phyloP scores from a whole-genome alignment of 352 stramenopile genomes.

The Elongisporangium senticosum region DNA sequence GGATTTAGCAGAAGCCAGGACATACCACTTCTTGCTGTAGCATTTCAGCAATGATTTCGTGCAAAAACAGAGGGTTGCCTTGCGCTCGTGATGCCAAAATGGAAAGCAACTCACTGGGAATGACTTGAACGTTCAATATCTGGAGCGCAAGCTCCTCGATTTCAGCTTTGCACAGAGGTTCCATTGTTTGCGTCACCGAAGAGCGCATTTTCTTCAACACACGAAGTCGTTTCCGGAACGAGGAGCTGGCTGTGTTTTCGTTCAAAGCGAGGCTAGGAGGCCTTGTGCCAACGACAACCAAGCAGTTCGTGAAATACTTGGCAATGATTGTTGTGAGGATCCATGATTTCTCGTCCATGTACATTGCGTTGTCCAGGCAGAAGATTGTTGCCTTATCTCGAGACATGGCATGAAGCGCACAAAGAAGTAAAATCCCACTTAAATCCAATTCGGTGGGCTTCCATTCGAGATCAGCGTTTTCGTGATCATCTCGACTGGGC shows the following conservation, averaged over 20 bases:
- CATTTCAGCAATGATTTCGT: conserved; percentile 85
- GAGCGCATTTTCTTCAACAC: conserved; percentile 63
- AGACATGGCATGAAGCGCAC: conserved; percentile 70
- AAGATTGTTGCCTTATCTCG: conserved; percentile 63
- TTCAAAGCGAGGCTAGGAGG: conserved; percentile 56
- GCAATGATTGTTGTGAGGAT: conserved; percentile 70
- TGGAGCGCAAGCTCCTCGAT: conserved; percentile 60
- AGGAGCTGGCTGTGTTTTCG: conserved; percentile 71
- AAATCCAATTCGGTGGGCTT: conserved; percentile 57
- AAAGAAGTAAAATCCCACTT: conserved; percentile 72
- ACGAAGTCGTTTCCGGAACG: conserved; percentile 70
- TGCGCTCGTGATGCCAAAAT: conserved; percentile 74
- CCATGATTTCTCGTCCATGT: conserved; percentile 87
- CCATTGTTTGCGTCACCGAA: conserved; percentile 38
- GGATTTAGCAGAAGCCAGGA: neutral
- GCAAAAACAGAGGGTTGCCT: conserved; percentile 79
- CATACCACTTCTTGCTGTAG: conserved; percentile 61
- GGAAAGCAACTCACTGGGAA: conserved; percentile 50
- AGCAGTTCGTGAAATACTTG: conserved; percentile 85
- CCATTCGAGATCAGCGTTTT: conserved; percentile 34
- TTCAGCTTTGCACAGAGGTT: conserved; percentile 46
- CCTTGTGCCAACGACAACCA: conserved; percentile 65
- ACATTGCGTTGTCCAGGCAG: conserved; percentile 82
- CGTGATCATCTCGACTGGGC: conserved; percentile 18
- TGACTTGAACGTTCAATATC: conserved; percentile 51